Evolutionary conservation across 148 eudicot genomes (phyloP).

Genomic region (Arctostaphylos glauca): DNA sequence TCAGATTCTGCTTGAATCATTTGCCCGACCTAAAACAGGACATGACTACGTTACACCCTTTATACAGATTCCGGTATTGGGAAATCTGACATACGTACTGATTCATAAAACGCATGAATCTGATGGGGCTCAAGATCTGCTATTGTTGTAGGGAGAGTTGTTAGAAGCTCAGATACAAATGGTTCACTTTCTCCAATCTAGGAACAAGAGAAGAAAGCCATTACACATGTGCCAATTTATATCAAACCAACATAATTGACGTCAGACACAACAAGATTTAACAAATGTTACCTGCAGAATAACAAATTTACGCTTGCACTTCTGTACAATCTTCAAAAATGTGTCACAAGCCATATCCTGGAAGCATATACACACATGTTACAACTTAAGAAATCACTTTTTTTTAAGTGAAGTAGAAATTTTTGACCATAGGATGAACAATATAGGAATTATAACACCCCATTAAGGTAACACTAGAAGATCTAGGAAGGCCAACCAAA

Average conservation of each 20-base stretch:
- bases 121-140: slow-evolving; percentile 90
- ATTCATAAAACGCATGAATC: slow-evolving; percentile 92
- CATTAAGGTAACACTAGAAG: no score
- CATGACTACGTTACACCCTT: not conserved
- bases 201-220: slow-evolving; percentile 10
- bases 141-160: slow-evolving; percentile 81
- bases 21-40: slow-evolving; percentile 65
- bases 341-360: slow-evolving; percentile 99
- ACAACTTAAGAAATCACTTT: not conserved
- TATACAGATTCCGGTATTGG: not conserved
- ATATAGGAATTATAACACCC: no score
- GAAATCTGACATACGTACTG: slow-evolving; percentile 52
- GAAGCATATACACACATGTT: not conserved
- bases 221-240: not conserved
- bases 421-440: no score
- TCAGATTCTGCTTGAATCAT: slow-evolving; percentile 98
- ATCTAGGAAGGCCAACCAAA: no score
- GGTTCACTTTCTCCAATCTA: slow-evolving; percentile 98
- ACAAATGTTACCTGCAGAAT: slow-evolving; percentile 57
- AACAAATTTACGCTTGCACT: slow-evolving; percentile 98
- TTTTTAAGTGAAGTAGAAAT: no score
- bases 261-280: not conserved
- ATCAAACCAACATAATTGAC: not conserved
- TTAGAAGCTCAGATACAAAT: slow-evolving; percentile 94
- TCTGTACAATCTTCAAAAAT: slow-evolving; percentile 94